A percentile compares a stretch with the other conserved stretches of the same genome.
Conservation (phyloP, 2,329 filamentous ascomycete species). For the Colletotrichum eremochloae region DNA sequence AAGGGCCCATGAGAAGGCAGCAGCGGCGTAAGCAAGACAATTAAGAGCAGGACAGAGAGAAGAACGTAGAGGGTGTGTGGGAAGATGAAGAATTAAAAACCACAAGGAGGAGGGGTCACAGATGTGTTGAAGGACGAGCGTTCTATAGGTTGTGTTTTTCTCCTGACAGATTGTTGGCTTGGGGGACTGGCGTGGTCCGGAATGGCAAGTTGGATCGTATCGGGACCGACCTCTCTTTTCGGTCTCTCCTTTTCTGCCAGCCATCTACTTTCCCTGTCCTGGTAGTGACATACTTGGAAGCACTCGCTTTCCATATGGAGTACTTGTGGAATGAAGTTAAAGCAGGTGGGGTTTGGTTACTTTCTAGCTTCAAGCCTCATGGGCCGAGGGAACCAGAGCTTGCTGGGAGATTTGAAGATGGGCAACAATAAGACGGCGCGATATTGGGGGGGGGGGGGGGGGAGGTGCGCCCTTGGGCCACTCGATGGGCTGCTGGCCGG, state of each 20-base stretch:
- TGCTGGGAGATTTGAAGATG: slow-evolving; percentile 15
- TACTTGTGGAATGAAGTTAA: slow-evolving; percentile 10
- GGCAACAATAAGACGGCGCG: slow-evolving; percentile 12
- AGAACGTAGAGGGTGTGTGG: slow-evolving; percentile 8
- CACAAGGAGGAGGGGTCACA: slow-evolving; percentile 6
- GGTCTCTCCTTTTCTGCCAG: too few species aligned
- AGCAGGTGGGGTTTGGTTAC: slow-evolving; percentile 31
- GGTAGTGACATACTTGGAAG: slow-evolving; percentile 1
- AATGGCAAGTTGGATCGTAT: background rate
- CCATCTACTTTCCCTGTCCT: background rate
- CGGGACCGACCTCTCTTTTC: background rate
- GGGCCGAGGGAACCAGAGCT: background rate
- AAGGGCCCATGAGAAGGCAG: background rate
- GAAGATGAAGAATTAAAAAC: slow-evolving; percentile 40
- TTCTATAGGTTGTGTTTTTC: slow-evolving; percentile 32
- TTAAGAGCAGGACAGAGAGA: slow-evolving; percentile 10
- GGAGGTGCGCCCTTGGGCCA: slow-evolving; percentile 9
- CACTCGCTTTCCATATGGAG: background rate
- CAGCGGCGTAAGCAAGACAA: background rate
- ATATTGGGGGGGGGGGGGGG: background rate
- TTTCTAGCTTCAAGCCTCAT: slow-evolving; percentile 10
- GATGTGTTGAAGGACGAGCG: slow-evolving; percentile 35
- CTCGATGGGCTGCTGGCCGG: slow-evolving; percentile 5
- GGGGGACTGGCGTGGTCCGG: slow-evolving; percentile 2
- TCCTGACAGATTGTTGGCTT: slow-evolving; percentile 21